phyloP scores from a whole-genome alignment of 257 asterid genomes.

The Primulina eburnea region DNA sequence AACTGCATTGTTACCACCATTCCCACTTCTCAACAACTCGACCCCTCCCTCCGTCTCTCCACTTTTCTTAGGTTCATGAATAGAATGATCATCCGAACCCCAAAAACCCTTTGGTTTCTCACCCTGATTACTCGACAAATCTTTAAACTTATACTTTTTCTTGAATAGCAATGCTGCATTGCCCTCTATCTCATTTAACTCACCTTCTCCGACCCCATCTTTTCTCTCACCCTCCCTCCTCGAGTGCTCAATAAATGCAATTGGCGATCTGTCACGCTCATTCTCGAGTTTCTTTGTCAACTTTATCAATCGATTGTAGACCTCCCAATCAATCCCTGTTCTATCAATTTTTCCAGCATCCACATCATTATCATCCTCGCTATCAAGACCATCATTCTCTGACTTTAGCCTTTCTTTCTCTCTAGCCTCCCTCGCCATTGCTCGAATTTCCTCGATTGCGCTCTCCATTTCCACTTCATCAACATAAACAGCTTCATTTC shows the following conservation, averaged over 20 bases:
- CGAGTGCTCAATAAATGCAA: slow-evolving; percentile 28
- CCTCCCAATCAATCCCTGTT: slow-evolving; percentile 70
- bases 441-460: slow-evolving; percentile 68
- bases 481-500: slow-evolving; percentile 31
- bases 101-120: slow-evolving; percentile 70
- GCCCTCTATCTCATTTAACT: slow-evolving; percentile 27
- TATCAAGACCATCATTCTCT: slow-evolving; percentile 36
- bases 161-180: slow-evolving; percentile 46
- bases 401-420: slow-evolving; percentile 54
- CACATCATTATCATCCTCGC: slow-evolving; percentile 37
- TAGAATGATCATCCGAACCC: slow-evolving; percentile 28
- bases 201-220: slow-evolving; percentile 32
- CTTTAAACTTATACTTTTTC: slow-evolving; percentile 68
- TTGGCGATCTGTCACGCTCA: slow-evolving; percentile 28
- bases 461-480: slow-evolving; percentile 55
- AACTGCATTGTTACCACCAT: slow-evolving; percentile 24
- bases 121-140: slow-evolving; percentile 26
- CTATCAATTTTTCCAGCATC: slow-evolving; percentile 34
- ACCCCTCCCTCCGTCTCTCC: slow-evolving; percentile 23
- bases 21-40: slow-evolving; percentile 28
- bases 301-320: slow-evolving; percentile 44
- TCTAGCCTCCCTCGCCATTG: slow-evolving; percentile 82
- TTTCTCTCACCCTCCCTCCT: slow-evolving; percentile 25
- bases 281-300: slow-evolving; percentile 53
- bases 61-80: slow-evolving; percentile 9